These are phyloP conservation scores for Claviceps arundinis DNA, from an alignment of 2,329 filamentous ascomycete genomes.

Conservation along the genomic window DNA sequence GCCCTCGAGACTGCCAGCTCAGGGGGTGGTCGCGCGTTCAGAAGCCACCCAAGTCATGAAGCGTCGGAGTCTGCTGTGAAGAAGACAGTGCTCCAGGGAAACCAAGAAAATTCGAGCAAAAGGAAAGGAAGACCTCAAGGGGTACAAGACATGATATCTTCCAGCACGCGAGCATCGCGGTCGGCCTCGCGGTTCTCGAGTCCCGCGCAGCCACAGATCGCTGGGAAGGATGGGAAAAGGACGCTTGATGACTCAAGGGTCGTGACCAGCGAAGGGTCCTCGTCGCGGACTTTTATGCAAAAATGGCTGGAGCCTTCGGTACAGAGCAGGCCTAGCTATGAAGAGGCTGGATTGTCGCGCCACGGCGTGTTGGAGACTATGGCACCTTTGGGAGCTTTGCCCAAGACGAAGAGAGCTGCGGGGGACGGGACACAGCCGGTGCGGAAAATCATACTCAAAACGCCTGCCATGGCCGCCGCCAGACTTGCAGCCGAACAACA, in stretches of 20 bases:
- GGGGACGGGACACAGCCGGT: conserved; percentile 17
- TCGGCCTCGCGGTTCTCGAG: conserved; percentile 40
- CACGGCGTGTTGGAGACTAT: conserved; percentile 72
- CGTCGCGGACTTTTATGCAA: conserved; percentile 35
- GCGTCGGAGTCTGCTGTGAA: background rate
- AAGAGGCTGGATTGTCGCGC: conserved; percentile 61
- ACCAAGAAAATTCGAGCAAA: background rate
- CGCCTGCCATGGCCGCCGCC: conserved; percentile 18
- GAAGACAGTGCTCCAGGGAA: background rate
- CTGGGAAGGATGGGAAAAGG: conserved; percentile 12
- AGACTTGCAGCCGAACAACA: conserved; percentile 13
- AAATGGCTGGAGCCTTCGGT: conserved; percentile 46
- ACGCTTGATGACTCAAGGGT: conserved; percentile 25
- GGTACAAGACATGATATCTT: conserved; percentile 23
- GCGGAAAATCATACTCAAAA: conserved; percentile 34
- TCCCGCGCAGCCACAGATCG: conserved; percentile 26
- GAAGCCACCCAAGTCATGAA: background rate
- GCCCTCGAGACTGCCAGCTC: conserved; percentile 8
- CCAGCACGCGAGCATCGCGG: conserved; percentile 36
- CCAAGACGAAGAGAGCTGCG: conserved; percentile 36
- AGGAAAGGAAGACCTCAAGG: background rate
- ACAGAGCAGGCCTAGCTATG: conserved; percentile 56
- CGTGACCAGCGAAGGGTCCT: conserved; percentile 20
- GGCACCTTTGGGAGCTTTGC: conserved; percentile 65
- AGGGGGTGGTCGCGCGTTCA: background rate